A percentile compares a stretch with the other conserved stretches of the same genome.
Evolutionary conservation across 192 early-diverging fungal genomes (phyloP).

Genomic region (Entophlyctis luteolus): DNA sequence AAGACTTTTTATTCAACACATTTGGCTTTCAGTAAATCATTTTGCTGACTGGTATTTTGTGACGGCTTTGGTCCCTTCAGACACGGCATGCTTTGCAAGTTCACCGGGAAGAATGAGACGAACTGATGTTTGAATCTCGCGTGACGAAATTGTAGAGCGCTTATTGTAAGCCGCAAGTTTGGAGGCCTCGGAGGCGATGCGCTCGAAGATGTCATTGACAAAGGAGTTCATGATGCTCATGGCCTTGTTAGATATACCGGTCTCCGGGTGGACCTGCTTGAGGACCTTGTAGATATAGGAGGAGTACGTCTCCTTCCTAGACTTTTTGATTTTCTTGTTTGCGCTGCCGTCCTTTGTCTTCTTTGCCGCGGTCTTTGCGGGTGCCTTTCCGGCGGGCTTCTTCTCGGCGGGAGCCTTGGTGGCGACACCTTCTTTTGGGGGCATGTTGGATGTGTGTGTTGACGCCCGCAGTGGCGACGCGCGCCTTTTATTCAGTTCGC

Average conservation of each 20-base stretch:
- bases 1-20: too few relatives aligned
- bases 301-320: slow-evolving; percentile 86
- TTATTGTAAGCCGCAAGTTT: slow-evolving; percentile 89
- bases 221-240: slow-evolving; percentile 98
- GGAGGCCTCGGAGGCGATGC: slow-evolving; percentile 28
- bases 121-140: slow-evolving; percentile 86
- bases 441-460: slow-evolving; percentile 35
- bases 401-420: slow-evolving; percentile 24
- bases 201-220: slow-evolving; percentile 24
- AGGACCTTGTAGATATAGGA: slow-evolving; percentile 90
- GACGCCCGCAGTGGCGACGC: too few relatives aligned
- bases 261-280: slow-evolving; percentile 21
- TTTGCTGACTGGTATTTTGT: slow-evolving; percentile 42
- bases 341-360: slow-evolving; percentile 55
- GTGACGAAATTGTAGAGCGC: slow-evolving; percentile 88
- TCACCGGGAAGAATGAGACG: slow-evolving; percentile 83
- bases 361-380: slow-evolving; percentile 74
- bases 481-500: too few relatives aligned
- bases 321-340: slow-evolving; percentile 54
- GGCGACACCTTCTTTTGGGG: slow-evolving; percentile 49
- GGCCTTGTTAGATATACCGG: slow-evolving; percentile 75
- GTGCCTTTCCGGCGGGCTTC: slow-evolving; percentile 58
- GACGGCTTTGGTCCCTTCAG: slow-evolving; percentile 96
- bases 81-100: slow-evolving; percentile 93
- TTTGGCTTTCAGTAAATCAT: background rate